Conservation (phyloP, 2,329 filamentous ascomycete species). For the Metarhizium brunneum region DNA sequence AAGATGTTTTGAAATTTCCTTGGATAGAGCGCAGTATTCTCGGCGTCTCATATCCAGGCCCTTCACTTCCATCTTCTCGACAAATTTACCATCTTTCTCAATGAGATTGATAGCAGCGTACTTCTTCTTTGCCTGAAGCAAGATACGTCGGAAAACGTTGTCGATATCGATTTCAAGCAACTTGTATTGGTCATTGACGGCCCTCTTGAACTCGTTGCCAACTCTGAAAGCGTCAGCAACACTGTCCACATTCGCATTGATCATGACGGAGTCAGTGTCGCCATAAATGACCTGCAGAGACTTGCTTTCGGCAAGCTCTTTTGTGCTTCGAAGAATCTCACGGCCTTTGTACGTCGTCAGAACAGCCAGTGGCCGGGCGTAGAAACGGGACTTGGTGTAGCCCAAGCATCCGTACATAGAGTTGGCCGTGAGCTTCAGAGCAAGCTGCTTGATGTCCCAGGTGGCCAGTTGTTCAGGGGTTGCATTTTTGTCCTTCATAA, state of each 20-base stretch:
- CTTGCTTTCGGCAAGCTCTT: slow-evolving; percentile 86
- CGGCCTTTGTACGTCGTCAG: slow-evolving; percentile 95
- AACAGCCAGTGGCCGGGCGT: slow-evolving; percentile 87
- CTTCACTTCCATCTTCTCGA: slow-evolving; percentile 96
- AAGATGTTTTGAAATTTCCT: slow-evolving; percentile 84
- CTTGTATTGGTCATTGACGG: slow-evolving; percentile 88
- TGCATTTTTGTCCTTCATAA: slow-evolving; percentile 92
- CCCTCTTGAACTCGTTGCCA: slow-evolving; percentile 87
- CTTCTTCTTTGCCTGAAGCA: slow-evolving; percentile 98
- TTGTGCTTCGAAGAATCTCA: slow-evolving; percentile 93
- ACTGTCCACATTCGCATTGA: slow-evolving; percentile 95
- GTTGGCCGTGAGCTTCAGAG: slow-evolving; percentile 94
- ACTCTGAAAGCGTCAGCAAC: slow-evolving; percentile 85
- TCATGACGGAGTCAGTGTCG: slow-evolving; percentile 99
- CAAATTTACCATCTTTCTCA: slow-evolving; percentile 77
- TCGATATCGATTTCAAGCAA: slow-evolving; percentile 97
- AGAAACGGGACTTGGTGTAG: slow-evolving; percentile 95
- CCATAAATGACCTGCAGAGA: slow-evolving; percentile 95
- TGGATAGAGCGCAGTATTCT: slow-evolving; percentile 92
- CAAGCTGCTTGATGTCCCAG: slow-evolving; percentile 97
- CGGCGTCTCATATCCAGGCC: slow-evolving; percentile 95
- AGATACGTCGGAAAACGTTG: slow-evolving; percentile 86
- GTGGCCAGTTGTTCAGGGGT: slow-evolving; percentile 80
- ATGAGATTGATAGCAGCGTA: slow-evolving; percentile 95
- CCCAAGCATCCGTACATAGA: slow-evolving; percentile 99